Base-by-base conservation (phyloP, 805 yeast species). In the Candida manassasensis region DNA sequence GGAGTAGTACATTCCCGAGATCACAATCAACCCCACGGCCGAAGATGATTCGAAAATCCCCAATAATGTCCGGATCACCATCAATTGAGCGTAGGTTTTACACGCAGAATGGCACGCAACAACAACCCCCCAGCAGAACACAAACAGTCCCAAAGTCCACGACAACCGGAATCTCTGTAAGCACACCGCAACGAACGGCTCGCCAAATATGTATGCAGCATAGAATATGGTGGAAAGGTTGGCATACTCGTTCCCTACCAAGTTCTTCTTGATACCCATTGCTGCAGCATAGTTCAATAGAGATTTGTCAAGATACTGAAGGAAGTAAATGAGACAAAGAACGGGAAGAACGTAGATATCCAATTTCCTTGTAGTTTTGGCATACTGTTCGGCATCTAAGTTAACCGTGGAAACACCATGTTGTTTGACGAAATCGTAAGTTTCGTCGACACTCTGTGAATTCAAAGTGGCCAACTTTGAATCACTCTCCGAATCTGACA, bases 1-100 rank as follows among this genome's bases (percentile, higher is more conserved):
- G 25, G 71, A 70, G 57, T 77, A 80, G 58, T 77, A 80, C 81
- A 77, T 77, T 18, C 81, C 73, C 25, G 79, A 73, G 28, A 79
- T 66, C 18, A 77, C 59, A 36, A 77, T 67, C 32, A 76, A 66
- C 0, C 80, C 78, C 1, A 79, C 79, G 1, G 79, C 73, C 29
- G 77, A 63, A 2, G 76, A 68, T 1, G 76, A 55, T 48, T 77
- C 83, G 42, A 75, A 73, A 15, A 71, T 48, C 6, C 83, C 83
- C 16, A 77, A 48, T 17, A 77, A 52, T 4, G 73, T 61, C 37
- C 83, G 57, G 1, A 72, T 71, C n/a, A 75, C 57, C 79, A 77
- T 73, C 29, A 77, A 55, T 11, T 75, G 61, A 1, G 79, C 75
- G 46, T 73, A 74, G 2, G 67, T 61, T 19, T 67, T 56, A 43